Evolutionary conservation across 2,329 filamentous ascomycete species (phyloP), one percentile per base, ranked within the genome.

Genomic region (Didymella glomerata): DNA sequence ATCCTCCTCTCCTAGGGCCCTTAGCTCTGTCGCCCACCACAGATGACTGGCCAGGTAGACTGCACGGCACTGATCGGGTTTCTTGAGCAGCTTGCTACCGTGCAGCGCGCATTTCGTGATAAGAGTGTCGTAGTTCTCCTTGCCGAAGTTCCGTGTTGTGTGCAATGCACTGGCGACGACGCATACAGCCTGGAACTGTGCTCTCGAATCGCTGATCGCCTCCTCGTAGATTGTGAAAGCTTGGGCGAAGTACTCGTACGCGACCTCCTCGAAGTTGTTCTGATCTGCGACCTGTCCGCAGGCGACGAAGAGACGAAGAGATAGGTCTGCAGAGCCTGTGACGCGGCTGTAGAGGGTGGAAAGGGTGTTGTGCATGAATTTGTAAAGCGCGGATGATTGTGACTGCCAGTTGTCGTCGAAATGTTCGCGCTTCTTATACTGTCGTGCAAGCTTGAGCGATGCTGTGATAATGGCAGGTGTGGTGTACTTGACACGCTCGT

Each of bases 221-320:
- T 99, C 95, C 75, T 99, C 95, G 74, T 99, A 99, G 9, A 98
- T 92, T 0, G 94, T 98, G 70, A 99, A 99, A 0, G 95, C 94
- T 77, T 99, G 95, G 0, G 95, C 95, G 69, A 97, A 98, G 81
- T 96, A 99, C 75, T 99, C 95, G 76, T 99, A 99, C 11, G 93
- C 91, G 41, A 97, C 92, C 79, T 99, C 95, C 76, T 99, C 94
- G 68, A 96, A 96, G 2, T 90, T 91, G 11, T 88, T 92, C 77
- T 95, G 89, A 70, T 97, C 93, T 11, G 95, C 93, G 30, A 96
- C 90, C 80, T 97, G 93, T 22, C 95, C 95, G 72, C 93, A 96
- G 41, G 91, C 88, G 68, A 95, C 90, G 76, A 98, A 99, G 16
- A 98, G 83, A 2, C 95, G 90, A 48, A 99, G 84, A 0, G 92